These are phyloP conservation scores for Phytophthora palmivora DNA, from an alignment of 352 stramenopile species.

Conservation along the genomic window DNA sequence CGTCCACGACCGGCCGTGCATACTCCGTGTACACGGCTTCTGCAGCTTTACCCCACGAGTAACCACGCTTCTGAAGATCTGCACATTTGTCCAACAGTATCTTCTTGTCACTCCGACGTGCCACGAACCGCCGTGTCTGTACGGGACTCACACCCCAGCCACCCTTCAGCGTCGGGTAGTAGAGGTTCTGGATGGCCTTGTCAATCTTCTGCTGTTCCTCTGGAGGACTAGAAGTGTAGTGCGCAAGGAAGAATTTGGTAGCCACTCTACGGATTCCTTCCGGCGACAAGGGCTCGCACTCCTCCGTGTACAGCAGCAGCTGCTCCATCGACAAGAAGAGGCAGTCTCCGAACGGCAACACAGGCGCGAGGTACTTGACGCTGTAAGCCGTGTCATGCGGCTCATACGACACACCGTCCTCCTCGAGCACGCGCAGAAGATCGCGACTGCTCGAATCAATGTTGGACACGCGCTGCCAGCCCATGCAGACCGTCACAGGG, in stretches of 20 bases:
- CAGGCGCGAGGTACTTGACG: slow-evolving; percentile 87
- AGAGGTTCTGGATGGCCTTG: slow-evolving; percentile 86
- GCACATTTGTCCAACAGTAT: slow-evolving; percentile 80
- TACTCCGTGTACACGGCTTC: slow-evolving; percentile 82
- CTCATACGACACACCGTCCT: slow-evolving; percentile 87
- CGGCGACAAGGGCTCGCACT: slow-evolving; percentile 76
- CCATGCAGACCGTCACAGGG: slow-evolving; percentile 86
- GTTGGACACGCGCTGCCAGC: slow-evolving; percentile 81
- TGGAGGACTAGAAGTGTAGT: slow-evolving; percentile 64
- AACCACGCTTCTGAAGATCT: slow-evolving; percentile 80
- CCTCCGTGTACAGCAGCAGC: slow-evolving; percentile 84
- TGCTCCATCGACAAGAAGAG: slow-evolving; percentile 91
- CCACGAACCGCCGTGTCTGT: slow-evolving; percentile 84
- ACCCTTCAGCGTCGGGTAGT: slow-evolving; percentile 82
- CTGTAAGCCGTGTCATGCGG: slow-evolving; percentile 89
- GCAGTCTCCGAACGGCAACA: slow-evolving; percentile 85
- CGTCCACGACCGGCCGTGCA: slow-evolving; percentile 74
- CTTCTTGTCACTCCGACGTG: slow-evolving; percentile 68
- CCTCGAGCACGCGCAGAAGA: slow-evolving; percentile 77
- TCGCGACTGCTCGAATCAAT: slow-evolving; percentile 80
- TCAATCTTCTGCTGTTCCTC: slow-evolving; percentile 83
- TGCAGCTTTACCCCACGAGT: slow-evolving; percentile 77
- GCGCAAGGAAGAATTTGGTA: slow-evolving; percentile 78
- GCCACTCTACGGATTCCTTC: slow-evolving; percentile 76
- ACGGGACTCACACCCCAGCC: slow-evolving; percentile 87